A percentile compares a stretch with the other conserved stretches of the same genome.
These are phyloP conservation scores for Stenocarpella maydis DNA, from an alignment of 2,329 filamentous ascomycete species.

Conservation along the genomic window DNA sequence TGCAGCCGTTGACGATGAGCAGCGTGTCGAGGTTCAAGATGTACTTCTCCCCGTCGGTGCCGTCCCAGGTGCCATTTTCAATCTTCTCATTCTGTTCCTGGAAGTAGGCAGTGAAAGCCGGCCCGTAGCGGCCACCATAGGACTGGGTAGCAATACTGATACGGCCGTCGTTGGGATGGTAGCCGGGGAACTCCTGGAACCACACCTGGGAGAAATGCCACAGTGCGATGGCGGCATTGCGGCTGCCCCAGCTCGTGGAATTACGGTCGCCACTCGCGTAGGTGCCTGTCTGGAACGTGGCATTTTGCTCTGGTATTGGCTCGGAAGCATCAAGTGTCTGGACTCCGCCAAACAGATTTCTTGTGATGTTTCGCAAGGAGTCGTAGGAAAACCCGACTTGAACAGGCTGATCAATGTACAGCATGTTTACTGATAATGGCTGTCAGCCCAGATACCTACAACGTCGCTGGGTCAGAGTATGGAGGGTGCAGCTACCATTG, in stretches of 20 bases:
- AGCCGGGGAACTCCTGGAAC: slow-evolving; percentile 62
- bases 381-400: slow-evolving; percentile 43
- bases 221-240: slow-evolving; percentile 54
- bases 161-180: slow-evolving; percentile 52
- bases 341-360: neutral
- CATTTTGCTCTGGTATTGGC: slow-evolving; percentile 13
- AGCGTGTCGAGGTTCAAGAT: slow-evolving; percentile 25
- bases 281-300: slow-evolving; percentile 42
- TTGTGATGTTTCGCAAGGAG: slow-evolving; percentile 38
- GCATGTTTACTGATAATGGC: slow-evolving; percentile 58
- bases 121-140: slow-evolving; percentile 49
- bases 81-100: slow-evolving; percentile 31
- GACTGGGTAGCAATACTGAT: slow-evolving; percentile 38
- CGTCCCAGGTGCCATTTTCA: slow-evolving; percentile 18
- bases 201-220: slow-evolving; percentile 65
- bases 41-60: slow-evolving; percentile 6
- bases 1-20: slow-evolving; percentile 28
- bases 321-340: slow-evolving; percentile 26
- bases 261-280: slow-evolving; percentile 58
- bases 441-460: neutral
- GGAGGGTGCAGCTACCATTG: slow-evolving; percentile 40
- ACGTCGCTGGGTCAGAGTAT: fast-evolving
- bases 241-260: slow-evolving; percentile 50
- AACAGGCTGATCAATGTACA: slow-evolving; percentile 69
- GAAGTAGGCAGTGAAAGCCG: slow-evolving; percentile 45